Evolutionary conservation across 768 basidiomycete species (phyloP), one percentile per base, ranked within the genome.

Genomic region (Melanogaster broomeanus): DNA sequence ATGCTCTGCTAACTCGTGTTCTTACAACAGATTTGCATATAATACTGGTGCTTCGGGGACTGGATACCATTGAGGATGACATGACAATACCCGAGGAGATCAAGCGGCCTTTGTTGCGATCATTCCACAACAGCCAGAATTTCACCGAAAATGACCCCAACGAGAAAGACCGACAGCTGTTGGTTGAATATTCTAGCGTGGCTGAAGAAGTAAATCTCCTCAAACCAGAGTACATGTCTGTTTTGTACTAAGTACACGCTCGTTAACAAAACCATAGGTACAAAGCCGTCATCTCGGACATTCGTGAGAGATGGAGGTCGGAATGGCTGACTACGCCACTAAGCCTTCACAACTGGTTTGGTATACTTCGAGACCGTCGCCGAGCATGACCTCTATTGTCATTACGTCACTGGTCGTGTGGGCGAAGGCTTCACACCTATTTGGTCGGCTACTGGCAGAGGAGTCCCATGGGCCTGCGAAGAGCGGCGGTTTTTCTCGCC

Each of bases 41-140:
- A 97, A 71, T 99, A 98, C 71, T 99, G 38, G 89, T 95, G 6
- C 79, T 99, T 6, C 84, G 96, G 19, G 97, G 85, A n/a, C 76
- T 98, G n/a, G 96, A 99, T 69, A 99, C 96, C 4, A 83, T 99
- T 56, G 96, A 98, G 69, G 96, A 99, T 69, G 96, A 99, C 74
- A 98, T 98, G 94, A 90, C 93, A 0, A 82, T 99, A 50, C 79
- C 90, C 1, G 91, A 93, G 68, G 74, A 83, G 16, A 69, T 87
- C 60, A 99, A 99, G 67, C 90, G 93, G 48, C 87, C 91, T 3
- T 62, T 98, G 25, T 77, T 99, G 30, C 84, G 91, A 10, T 72
- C 82, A 1, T 94, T 98, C 72, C 87, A 95, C 73, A 69, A 83
- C 61, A 82, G 93, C 22, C 98, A 94, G 93, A 85, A 75, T 16